Evolutionary conservation across 2,329 filamentous ascomycete species (phyloP).

Genomic region (Aureobasidium sp.): DNA sequence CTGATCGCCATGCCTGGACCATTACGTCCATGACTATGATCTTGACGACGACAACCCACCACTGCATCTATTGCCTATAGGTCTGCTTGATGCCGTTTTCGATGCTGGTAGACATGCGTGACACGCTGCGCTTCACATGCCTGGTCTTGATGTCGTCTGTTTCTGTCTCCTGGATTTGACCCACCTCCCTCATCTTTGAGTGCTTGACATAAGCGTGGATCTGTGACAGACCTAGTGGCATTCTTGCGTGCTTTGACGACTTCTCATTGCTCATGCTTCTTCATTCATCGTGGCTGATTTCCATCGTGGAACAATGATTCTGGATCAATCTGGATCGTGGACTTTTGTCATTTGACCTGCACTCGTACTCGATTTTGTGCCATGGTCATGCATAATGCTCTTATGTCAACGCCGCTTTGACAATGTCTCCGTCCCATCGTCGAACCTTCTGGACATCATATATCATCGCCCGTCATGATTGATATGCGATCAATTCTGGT

Average conservation of each 20-base stretch:
- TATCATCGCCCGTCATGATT: background rate
- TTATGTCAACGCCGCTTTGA: background rate
- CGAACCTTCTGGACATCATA: background rate
- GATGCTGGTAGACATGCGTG: conserved; percentile 15
- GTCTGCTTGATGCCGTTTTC: conserved; percentile 12
- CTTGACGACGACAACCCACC: background rate
- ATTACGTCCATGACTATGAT: background rate
- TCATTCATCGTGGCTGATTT: conserved; percentile 4
- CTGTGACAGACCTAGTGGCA: conserved; percentile 2
- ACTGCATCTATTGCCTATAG: conserved; percentile 5
- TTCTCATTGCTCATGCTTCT: conserved; percentile 2
- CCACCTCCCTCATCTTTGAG: background rate
- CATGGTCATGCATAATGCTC: background rate
- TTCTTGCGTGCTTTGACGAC: background rate
- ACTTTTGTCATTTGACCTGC: background rate
- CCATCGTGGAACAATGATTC: background rate
- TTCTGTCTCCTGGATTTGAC: conserved; percentile 11
- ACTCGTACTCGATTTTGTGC: background rate
- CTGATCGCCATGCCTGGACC: conserved; percentile 1
- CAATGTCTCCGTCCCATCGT: background rate
- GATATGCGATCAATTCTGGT: background rate
- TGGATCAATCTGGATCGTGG: background rate
- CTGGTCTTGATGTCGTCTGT: conserved; percentile 7
- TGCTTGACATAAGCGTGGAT: conserved; percentile 8
- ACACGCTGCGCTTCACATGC: conserved; percentile 13